These are phyloP conservation scores for Stramenopiles sp. DNA, from an alignment of 352 stramenopile genomes.

Conservation along the genomic window DNA sequence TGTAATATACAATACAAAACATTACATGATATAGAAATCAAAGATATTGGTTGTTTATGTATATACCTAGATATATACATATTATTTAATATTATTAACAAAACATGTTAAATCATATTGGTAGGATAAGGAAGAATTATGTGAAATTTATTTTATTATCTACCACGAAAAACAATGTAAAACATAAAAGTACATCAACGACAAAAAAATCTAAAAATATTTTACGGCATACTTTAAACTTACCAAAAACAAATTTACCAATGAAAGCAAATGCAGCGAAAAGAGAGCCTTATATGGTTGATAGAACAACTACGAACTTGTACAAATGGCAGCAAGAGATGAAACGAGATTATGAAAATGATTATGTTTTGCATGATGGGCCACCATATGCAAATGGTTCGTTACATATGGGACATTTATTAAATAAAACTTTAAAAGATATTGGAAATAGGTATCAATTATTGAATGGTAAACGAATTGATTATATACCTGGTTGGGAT, in stretches of 20 bases:
- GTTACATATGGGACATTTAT: conserved; percentile 86
- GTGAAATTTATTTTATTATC: too few relatives aligned
- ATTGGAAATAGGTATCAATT: conserved; percentile 90
- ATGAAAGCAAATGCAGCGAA: conserved; percentile 80
- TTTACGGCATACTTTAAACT: conserved; percentile 72
- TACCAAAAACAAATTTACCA: conserved; percentile 79
- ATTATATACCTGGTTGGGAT: conserved; percentile 95
- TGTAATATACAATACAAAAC: too few relatives aligned
- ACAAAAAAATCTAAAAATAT: too few relatives aligned
- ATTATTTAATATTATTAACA: too few relatives aligned
- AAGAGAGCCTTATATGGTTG: conserved; percentile 43
- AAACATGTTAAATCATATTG: too few relatives aligned
- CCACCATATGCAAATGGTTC: conserved; percentile 95
- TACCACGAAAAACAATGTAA: too few relatives aligned
- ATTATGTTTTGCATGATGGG: conserved; percentile 89
- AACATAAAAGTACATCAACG: too few relatives aligned
- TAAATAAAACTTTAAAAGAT: conserved; percentile 85
- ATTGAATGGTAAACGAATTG: conserved; percentile 68
- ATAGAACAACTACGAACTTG: conserved; percentile 36
- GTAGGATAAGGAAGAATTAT: too few relatives aligned
- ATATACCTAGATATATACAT: too few relatives aligned
- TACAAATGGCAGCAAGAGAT: conserved; percentile 30
- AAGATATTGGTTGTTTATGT: too few relatives aligned
- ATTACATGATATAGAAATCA: too few relatives aligned
- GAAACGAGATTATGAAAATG: conserved; percentile 18